Base-by-base conservation (phyloP, 768 basidiomycete species). In the Leucocoprinus leucothites region DNA sequence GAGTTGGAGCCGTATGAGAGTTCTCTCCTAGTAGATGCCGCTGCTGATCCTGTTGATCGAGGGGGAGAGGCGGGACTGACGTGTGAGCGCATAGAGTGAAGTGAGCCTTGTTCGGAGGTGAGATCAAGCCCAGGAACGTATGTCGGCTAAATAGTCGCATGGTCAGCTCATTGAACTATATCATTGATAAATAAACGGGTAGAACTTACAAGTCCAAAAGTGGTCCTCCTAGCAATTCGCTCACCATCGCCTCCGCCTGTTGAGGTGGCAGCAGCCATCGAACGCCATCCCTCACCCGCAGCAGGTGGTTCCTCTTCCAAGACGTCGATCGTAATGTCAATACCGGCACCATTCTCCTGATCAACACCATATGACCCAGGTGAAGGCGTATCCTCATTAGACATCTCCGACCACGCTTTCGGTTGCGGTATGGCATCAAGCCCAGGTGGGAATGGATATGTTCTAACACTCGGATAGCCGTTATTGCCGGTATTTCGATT, bases 221-320 rank as follows among this genome's bases (percentile, higher is more conserved):
- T 85, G 24, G 80, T 76, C 48, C 82, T 69, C 35, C 77, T 73
- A 35, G 69, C 71, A 53, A 67, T 58, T 48, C 69, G 63, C 47
- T 62, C 64, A 25, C 64, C 61, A 48, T 42, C 55, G 4, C 57
- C 57, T 40, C 52, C 51, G 41, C 66, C 67, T 3, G 66, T 34
- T 34, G 31, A 41, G n/a, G 45, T 53, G 18, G 70, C 71, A 34
- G 74, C 63, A 8, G 82, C 71, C 57, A 89, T 70, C 9, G 73
- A 72, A 56, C 81, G 74, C 89, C 89, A 90, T 3, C 79, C 72
- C 52, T 79, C 80, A 18, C 75, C 76, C 22, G 87, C 82, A 53
- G 64, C 64, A 2, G 89, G 88, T 7, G 89, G 88, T 21, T 76
- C 84, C 31, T 88, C 85, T 57, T 91, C 89, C 14, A 88, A 69